Percentiles rank a stretch among this genome's conserved stretches.
Conservation (phyloP, 2,329 filamentous ascomycete species). For the Xylariaceae sp. region DNA sequence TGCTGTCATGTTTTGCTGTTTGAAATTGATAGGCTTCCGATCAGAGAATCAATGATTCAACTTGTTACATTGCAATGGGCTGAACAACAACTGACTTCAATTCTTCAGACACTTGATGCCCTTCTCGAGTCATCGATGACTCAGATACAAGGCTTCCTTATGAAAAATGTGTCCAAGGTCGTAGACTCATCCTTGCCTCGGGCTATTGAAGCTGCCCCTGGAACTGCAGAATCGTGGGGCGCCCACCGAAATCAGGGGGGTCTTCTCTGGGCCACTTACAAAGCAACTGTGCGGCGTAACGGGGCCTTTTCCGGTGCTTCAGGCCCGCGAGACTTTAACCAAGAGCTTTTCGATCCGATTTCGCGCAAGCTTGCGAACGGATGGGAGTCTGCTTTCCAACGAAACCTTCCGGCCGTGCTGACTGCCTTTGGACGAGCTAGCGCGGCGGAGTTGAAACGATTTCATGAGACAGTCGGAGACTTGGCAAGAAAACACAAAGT, state of each 20-base stretch:
- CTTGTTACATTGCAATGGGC: slow-evolving; percentile 1
- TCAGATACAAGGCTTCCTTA: slow-evolving; percentile 35
- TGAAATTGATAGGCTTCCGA: too few relatives aligned
- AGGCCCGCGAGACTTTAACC: slow-evolving; percentile 25
- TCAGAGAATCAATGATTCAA: too few relatives aligned
- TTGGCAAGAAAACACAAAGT: slow-evolving; percentile 17
- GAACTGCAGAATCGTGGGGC: slow-evolving; percentile 36
- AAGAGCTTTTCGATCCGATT: slow-evolving; percentile 24
- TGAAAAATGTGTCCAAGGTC: slow-evolving; percentile 41
- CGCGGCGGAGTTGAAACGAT: slow-evolving; percentile 20
- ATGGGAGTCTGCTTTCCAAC: slow-evolving; percentile 29
- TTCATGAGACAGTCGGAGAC: slow-evolving; percentile 22
- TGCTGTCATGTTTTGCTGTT: slow-evolving; percentile 1
- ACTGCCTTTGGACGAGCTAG: too few relatives aligned
- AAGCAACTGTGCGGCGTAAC: slow-evolving; percentile 35
- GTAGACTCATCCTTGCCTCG: slow-evolving; percentile 34
- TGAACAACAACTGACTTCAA: slow-evolving; percentile 7
- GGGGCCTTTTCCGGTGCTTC: slow-evolving; percentile 29
- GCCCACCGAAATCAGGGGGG: slow-evolving; percentile 38
- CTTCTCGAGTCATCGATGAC: slow-evolving; percentile 34
- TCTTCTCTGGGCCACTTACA: slow-evolving; percentile 48
- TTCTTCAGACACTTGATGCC: slow-evolving; percentile 32
- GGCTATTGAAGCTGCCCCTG: slow-evolving; percentile 33
- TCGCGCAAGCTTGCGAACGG: slow-evolving; percentile 16
- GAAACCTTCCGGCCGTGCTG: slow-evolving; percentile 19